These are phyloP conservation scores for Olyra latifolia DNA, from an alignment of 176 grass and related monocot genomes.

Conservation along the genomic window DNA sequence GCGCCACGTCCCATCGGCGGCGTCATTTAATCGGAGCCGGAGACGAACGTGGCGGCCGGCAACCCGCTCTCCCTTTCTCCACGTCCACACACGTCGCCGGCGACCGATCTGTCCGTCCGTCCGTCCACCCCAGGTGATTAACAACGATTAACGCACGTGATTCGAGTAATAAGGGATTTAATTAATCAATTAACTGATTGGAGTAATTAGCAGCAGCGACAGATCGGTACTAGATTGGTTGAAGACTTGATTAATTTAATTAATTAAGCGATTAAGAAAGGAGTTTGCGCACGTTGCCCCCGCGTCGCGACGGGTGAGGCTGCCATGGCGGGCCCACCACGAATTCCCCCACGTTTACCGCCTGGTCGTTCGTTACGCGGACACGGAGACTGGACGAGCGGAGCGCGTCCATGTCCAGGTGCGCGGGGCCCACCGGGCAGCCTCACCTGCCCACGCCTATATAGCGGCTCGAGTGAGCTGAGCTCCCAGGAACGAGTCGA, in stretches of 20 bases:
- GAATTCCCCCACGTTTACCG: constrained; percentile 38
- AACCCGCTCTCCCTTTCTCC: neutral
- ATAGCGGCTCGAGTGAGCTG: constrained; percentile 29
- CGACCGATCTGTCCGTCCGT: neutral
- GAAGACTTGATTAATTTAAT: too few species aligned
- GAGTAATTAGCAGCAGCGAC: too few species aligned
- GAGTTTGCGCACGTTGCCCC: neutral
- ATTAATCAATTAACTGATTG: too few species aligned
- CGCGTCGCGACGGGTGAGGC: too few species aligned
- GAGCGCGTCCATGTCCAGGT: constrained; percentile 17
- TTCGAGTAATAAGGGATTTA: too few species aligned
- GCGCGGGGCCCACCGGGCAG: neutral
- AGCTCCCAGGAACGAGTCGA: neutral
- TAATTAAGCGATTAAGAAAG: too few species aligned
- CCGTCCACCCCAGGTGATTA: too few species aligned
- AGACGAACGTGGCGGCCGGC: neutral
- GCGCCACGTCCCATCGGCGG: neutral
- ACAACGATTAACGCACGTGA: neutral
- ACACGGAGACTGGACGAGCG: constrained; percentile 22
- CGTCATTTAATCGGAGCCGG: neutral
- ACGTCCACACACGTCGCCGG: neutral
- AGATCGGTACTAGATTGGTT: too few species aligned
- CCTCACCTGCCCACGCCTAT: constrained; percentile 9
- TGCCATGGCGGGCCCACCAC: too few species aligned
- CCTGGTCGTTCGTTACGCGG: constrained; percentile 53